Conservation (phyloP, 176 grass and related monocot genomes). For the Cocos nucifera region DNA sequence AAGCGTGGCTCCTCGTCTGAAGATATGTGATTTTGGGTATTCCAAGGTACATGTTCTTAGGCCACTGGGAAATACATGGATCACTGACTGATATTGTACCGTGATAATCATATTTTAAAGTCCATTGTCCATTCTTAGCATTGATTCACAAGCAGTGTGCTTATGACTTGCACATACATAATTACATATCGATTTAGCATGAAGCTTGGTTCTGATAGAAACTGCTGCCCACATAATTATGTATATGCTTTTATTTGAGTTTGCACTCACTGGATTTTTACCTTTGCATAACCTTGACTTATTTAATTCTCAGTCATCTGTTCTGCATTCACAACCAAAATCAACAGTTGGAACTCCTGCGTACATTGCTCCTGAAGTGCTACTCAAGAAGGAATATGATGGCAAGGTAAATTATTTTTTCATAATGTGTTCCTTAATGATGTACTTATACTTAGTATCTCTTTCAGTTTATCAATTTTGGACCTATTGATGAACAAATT, state of each 20-base stretch:
- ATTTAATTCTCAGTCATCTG: constrained; percentile 38
- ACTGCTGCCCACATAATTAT: no score
- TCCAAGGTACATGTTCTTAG: constrained; percentile 50
- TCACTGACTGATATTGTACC: no score
- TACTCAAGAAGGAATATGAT: constrained; percentile 51
- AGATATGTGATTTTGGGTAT: constrained; percentile 98
- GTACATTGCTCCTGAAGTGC: constrained; percentile 69
- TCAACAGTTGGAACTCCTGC: constrained; percentile 71
- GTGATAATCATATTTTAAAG: no score
- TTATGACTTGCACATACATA: no score
- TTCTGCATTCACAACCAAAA: constrained; percentile 70
- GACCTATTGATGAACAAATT: no score
- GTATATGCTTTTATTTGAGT: not conserved
- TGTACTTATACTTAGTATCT: no score
- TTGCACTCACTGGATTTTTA: not conserved
- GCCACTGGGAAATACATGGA: no score
- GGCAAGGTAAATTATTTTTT: constrained; percentile 49
- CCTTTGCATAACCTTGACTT: not conserved
- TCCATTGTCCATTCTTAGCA: no score
- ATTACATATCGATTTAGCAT: no score
- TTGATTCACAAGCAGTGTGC: no score
- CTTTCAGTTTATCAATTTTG: no score
- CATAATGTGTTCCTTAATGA: not conserved
- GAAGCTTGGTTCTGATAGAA: no score
- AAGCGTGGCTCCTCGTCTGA: constrained; percentile 80